phyloP scores from a whole-genome alignment of 495 filamentous ascomycete genomes.

The Margaritispora aquatica region DNA sequence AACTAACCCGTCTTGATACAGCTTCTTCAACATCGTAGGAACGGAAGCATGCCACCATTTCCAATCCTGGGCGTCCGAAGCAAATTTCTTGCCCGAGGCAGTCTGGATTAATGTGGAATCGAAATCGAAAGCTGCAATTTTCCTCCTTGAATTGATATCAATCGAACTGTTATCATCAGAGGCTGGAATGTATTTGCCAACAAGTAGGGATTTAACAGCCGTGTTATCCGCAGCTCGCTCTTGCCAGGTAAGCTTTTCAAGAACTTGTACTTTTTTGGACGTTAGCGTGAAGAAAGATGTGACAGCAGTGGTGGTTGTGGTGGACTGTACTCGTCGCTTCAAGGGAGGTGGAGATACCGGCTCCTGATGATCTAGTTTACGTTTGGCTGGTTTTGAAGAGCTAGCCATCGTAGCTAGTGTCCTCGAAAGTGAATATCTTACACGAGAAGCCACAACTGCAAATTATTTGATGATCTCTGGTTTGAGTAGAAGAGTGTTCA shows the following conservation, averaged over 20 bases:
- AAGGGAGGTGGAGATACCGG: constrained; percentile 54
- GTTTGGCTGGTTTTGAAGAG: constrained; percentile 17
- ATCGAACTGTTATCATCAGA: constrained; percentile 18
- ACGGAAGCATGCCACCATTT: constrained; percentile 86
- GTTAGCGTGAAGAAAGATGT: constrained; percentile 83
- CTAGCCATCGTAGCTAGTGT: constrained; percentile 10
- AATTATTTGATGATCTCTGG: too few relatives aligned
- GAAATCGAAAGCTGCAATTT: constrained; percentile 88
- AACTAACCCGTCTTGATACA: constrained; percentile 59
- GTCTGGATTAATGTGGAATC: constrained; percentile 84
- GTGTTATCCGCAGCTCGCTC: constrained; percentile 43
- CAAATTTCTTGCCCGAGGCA: constrained; percentile 73
- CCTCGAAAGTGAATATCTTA: background rate
- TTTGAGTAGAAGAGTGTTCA: background rate
- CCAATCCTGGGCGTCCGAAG: constrained; percentile 71
- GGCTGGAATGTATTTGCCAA: constrained; percentile 57
- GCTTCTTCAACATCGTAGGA: constrained; percentile 52
- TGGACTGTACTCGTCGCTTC: constrained; percentile 59
- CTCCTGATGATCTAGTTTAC: constrained; percentile 25
- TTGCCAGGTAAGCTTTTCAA: constrained; percentile 70
- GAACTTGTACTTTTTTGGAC: constrained; percentile 67
- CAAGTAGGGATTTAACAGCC: constrained; percentile 52
- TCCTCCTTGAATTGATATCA: constrained; percentile 27
- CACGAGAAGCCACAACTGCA: background rate
- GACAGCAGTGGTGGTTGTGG: constrained; percentile 63